Evolutionary conservation across 2,329 filamentous ascomycete species (phyloP).

Genomic region (Fulvia fulva): DNA sequence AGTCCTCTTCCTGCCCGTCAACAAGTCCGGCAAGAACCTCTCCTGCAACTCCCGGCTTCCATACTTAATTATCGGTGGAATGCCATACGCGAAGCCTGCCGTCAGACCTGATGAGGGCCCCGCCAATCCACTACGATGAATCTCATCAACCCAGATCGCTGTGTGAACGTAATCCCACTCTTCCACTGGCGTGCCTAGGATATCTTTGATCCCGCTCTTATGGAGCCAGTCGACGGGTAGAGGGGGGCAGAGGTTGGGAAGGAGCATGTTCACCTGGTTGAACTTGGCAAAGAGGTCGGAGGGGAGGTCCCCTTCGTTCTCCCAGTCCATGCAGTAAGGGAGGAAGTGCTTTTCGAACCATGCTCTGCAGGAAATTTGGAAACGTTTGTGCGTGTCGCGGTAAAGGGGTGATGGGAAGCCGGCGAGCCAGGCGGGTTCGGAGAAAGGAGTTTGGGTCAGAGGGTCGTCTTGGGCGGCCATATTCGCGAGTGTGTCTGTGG

Average conservation of each 20-base stretch:
- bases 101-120: constrained; percentile 62
- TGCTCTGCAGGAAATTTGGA: constrained; percentile 21
- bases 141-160: constrained; percentile 66
- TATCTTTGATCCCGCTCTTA: constrained; percentile 59
- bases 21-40: constrained; percentile 61
- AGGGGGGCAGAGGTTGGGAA: constrained; percentile 64
- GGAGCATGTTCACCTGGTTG: constrained; percentile 62
- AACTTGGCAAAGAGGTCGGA: constrained; percentile 61
- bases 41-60: constrained; percentile 59
- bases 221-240: constrained; percentile 65
- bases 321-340: constrained; percentile 22
- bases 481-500: not conserved
- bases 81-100: constrained; percentile 66
- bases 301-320: constrained; percentile 37
- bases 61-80: constrained; percentile 67
- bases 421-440: constrained; percentile 19
- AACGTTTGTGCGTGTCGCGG: constrained; percentile 19
- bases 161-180: constrained; percentile 69
- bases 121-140: constrained; percentile 60
- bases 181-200: constrained; percentile 64
- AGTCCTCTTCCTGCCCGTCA: constrained; percentile 61
- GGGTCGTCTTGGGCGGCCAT: constrained; percentile 15
- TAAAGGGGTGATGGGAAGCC: constrained; percentile 21
- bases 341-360: constrained; percentile 24
- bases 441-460: constrained; percentile 20